Conservation (phyloP, 352 stramenopile species). For the Globisporangium mamillatum region DNA sequence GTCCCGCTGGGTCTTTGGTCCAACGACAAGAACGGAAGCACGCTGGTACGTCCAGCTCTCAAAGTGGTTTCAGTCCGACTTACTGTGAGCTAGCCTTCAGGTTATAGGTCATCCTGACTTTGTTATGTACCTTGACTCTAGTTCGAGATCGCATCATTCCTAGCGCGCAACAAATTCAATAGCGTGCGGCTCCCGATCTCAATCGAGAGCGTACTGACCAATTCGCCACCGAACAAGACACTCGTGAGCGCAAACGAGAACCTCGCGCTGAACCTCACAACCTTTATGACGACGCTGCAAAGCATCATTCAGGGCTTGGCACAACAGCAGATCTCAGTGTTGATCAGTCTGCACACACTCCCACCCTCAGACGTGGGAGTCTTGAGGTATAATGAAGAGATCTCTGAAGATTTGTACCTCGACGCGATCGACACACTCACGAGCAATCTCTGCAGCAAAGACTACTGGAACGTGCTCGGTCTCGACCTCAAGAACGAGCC, state of each 20-base stretch:
- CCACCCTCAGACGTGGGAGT: not conserved
- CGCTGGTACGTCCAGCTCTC: conserved; percentile 23
- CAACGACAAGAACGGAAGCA: conserved; percentile 57
- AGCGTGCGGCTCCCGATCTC: conserved; percentile 41
- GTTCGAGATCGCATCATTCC: conserved; percentile 44
- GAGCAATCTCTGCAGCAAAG: conserved; percentile 38
- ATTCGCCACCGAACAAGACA: conserved; percentile 26
- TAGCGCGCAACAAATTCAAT: conserved; percentile 51
- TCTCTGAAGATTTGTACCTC: conserved; percentile 39
- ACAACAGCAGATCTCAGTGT: conserved; percentile 41
- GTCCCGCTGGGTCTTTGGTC: conserved; percentile 64
- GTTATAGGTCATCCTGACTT: not conserved
- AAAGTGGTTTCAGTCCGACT: not conserved
- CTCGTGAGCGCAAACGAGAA: conserved; percentile 36
- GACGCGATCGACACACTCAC: conserved; percentile 46
- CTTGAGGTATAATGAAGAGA: conserved; percentile 6
- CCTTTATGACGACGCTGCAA: conserved; percentile 43
- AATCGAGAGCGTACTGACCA: conserved; percentile 33
- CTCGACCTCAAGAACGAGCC: conserved; percentile 72
- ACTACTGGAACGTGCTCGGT: conserved; percentile 78
- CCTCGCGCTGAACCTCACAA: conserved; percentile 29
- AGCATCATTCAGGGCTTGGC: conserved; percentile 38
- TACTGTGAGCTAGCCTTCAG: not conserved
- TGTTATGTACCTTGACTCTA: not conserved
- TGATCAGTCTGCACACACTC: conserved; percentile 48